phyloP scores from a whole-genome alignment of 1,139 yeast genomes.

The Yamadazyma friedrichii region DNA sequence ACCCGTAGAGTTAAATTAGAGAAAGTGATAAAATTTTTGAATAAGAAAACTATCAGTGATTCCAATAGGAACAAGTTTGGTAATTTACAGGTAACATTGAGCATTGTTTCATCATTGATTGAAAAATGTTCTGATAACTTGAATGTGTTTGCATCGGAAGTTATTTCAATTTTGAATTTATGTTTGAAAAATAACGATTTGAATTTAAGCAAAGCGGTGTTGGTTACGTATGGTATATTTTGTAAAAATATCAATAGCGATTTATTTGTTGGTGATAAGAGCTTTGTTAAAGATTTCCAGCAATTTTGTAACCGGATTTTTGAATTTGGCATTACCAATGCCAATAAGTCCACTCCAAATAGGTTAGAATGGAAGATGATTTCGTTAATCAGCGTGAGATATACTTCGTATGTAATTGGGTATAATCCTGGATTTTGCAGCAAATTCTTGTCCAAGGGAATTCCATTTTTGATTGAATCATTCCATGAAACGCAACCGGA shows the following conservation, averaged over 20 bases:
- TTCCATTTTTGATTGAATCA: slow-evolving; percentile 41
- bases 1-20: slow-evolving; percentile 85
- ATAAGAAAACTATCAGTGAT: slow-evolving; percentile 64
- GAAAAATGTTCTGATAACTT: slow-evolving; percentile 78
- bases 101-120: slow-evolving; percentile 66
- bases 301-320: slow-evolving; percentile 39
- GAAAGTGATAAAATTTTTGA: slow-evolving; percentile 74
- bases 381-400: slow-evolving; percentile 43
- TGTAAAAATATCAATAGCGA: slow-evolving; percentile 67
- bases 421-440: slow-evolving; percentile 37
- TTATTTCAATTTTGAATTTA: slow-evolving; percentile 46
- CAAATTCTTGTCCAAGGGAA: slow-evolving; percentile 34
- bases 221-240: slow-evolving; percentile 54
- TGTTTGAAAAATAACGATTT: slow-evolving; percentile 54
- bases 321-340: slow-evolving; percentile 18
- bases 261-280: slow-evolving; percentile 69
- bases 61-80: slow-evolving; percentile 65
- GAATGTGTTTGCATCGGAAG: slow-evolving; percentile 72
- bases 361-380: slow-evolving; percentile 49
- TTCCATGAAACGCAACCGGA: slow-evolving; percentile 21
- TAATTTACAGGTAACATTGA: slow-evolving; percentile 78
- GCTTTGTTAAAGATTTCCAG: slow-evolving; percentile 53
- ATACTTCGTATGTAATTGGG: slow-evolving; percentile 44
- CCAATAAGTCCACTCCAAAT: slow-evolving; percentile 29
- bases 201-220: slow-evolving; percentile 51